Evolutionary conservation across 2,329 filamentous ascomycete species (phyloP).

Genomic region (Hypoxylon sp.): DNA sequence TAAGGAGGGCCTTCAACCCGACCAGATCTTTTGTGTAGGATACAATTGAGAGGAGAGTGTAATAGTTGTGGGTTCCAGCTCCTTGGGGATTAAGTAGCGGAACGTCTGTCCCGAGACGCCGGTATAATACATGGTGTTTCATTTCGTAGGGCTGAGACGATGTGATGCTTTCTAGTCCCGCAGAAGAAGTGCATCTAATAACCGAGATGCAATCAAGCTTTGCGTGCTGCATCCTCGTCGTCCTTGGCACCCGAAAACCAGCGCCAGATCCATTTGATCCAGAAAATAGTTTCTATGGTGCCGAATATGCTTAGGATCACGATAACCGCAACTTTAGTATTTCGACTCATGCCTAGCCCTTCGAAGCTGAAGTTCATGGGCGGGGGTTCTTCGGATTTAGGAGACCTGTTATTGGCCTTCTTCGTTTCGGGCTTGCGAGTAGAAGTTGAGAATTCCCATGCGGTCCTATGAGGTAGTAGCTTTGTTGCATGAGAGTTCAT

Average conservation of each 20-base stretch:
- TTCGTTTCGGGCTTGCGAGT: constrained; percentile 10
- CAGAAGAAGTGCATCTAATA: no score
- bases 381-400: constrained; percentile 24
- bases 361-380: constrained; percentile 42
- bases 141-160: background rate
- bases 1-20: no score
- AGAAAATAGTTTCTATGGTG: constrained; percentile 48
- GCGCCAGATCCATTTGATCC: constrained; percentile 41
- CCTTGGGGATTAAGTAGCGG: constrained; percentile 19
- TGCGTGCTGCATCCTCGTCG: constrained; percentile 19
- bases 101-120: constrained; percentile 6
- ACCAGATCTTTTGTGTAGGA: no score
- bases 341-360: constrained; percentile 43
- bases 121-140: constrained; percentile 10
- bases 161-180: no score
- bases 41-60: no score
- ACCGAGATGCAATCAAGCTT: constrained; percentile 14
- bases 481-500: constrained; percentile 12
- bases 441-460: constrained; percentile 21
- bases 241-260: constrained; percentile 33
- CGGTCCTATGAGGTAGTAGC: background rate
- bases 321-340: constrained; percentile 42
- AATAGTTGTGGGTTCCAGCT: background rate
- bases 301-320: constrained; percentile 43
- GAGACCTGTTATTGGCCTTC: constrained; percentile 9